Base-by-base conservation (phyloP, 805 yeast genomes). In the Wickerhamomyces tratensis region DNA sequence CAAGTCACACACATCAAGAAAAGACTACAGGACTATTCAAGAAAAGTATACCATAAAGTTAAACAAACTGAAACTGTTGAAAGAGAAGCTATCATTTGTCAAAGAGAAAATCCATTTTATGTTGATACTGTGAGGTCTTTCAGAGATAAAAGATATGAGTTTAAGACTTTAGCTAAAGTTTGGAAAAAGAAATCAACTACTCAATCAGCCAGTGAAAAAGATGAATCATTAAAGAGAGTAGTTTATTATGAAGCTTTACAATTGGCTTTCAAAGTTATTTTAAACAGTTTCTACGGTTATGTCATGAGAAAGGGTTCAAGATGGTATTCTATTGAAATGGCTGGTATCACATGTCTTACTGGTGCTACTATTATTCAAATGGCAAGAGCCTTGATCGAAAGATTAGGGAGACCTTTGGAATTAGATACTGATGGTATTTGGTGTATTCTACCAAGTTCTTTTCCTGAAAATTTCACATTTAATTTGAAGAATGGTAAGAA, bases 311-410 rank as follows among this genome's bases (percentile, higher is more conserved):
- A 93, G 56, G 99, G 98, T 35, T 93, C 98, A 0, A 74, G 99
- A 46, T 93, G 99, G 99, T 93, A 89, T 56, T 93, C 98, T 0
- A 88, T 93, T 93, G 98, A 93, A 62, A 93, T 94, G 98, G 99
- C 98, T 0, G 99, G 99, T 48, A 93, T 93, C 15, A 93, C 99
- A 0, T 94, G 98, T 72, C 71, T 89, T 39, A 93, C 98, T 0
- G 99, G 99, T 41, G 96, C 98, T 1, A 87, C 95, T 0, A 93
- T 93, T 53, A 93, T 93, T 68, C 98, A 94, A 63, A 85, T 91
- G 93, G 99, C 99, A 0, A 72, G 98, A 47, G 67, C 83, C 1
- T 66, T 93, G 45, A 96, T 93, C 12, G 98, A 91, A 59, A 69
- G 96, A 53, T 66, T 94, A 5, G 99, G 99, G 2, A 72, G 98